Base-by-base conservation (phyloP, 345 rosid species). In the Salix koriyanagi region DNA sequence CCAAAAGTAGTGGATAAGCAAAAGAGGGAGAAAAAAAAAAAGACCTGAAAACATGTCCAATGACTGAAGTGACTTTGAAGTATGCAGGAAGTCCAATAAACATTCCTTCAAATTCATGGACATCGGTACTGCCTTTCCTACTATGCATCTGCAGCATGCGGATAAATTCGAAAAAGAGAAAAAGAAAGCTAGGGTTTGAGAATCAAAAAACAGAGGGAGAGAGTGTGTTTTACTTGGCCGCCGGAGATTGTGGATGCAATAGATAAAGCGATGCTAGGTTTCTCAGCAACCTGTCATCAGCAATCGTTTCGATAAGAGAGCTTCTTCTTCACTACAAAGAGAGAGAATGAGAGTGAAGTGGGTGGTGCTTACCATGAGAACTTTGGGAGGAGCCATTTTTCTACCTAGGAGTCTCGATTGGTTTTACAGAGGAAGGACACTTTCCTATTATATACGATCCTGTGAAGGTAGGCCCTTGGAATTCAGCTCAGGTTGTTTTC, bases 1-100 rank as follows among this genome's bases (percentile, higher is more conserved):
- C 16, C 30, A 15, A 14, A 65, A 65, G 2, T 18, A 28, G 32
- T 26, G 34, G 37, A 26, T 15, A 15, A 65, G 13, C 21, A 32
- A 5, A 30, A 32, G 7, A 70, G 65, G 41, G 52, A 75, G 73
- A 41, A 3, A 41, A 77, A 78, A 2, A 37, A 71, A 76, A 79
- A 65, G 56, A 94, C 99, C 99, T 91, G 93, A 95, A 95, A 77
- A 95, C 94, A 83, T 95, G 99, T 44, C 99, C 97, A 28, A 88
- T 87, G 16, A 95, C 99, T 54, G 97, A 95, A 54, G 99, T 93
- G 18, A 95, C 92, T 91, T 86, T 87, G 67, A 77, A 89, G 64
- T 85, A 87, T 1, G 85, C 93, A 15, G 74, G 80, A 77, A 79
- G 86, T 23, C 96, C 94, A 50, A 84, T 84, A 87, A 95, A 95